phyloP scores from a whole-genome alignment of 2,329 filamentous ascomycete species.

The Aspergillus transmontanensis region DNA sequence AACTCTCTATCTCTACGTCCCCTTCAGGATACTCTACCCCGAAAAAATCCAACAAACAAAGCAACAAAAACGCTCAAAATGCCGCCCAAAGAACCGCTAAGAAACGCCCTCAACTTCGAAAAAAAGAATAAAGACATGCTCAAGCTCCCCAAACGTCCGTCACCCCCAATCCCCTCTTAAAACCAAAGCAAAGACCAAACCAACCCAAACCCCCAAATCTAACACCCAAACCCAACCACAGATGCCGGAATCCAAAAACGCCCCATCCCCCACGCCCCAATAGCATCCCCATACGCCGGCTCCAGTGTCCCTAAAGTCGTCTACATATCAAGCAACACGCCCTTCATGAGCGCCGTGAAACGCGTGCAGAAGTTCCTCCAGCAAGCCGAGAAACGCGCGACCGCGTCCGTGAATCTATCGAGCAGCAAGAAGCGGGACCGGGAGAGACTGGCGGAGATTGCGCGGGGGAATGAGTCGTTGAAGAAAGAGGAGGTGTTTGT shows the following conservation, averaged over 20 bases:
- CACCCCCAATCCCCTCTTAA: not conserved
- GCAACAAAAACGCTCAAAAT: not conserved
- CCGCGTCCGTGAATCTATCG: conserved; percentile 43
- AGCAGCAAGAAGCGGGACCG: conserved; percentile 34
- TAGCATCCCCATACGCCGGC: conserved; percentile 57
- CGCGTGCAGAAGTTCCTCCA: conserved; percentile 59
- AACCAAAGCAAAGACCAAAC: not conserved
- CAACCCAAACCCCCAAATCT: not conserved
- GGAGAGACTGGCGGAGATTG: conserved; percentile 35
- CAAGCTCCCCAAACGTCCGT: conserved; percentile 40
- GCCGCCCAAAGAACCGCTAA: conserved; percentile 21
- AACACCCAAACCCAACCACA: conserved; percentile 21
- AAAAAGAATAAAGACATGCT: conserved; percentile 41
- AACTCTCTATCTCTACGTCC: not conserved
- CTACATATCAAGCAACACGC: conserved; percentile 58
- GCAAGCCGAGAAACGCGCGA: conserved; percentile 55
- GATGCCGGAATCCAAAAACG: conserved; percentile 57
- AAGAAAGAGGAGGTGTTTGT: conserved; percentile 55
- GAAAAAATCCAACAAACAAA: not conserved
- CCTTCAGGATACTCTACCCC: no score
- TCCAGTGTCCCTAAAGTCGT: conserved; percentile 54
- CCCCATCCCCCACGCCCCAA: conserved; percentile 59
- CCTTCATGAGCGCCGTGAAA: conserved; percentile 63
- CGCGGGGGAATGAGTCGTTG: conserved; percentile 36
- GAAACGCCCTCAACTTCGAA: conserved; percentile 38